Evolutionary conservation across 176 grass and related monocot genomes (phyloP).

Genomic region (Ananas comosus): DNA sequence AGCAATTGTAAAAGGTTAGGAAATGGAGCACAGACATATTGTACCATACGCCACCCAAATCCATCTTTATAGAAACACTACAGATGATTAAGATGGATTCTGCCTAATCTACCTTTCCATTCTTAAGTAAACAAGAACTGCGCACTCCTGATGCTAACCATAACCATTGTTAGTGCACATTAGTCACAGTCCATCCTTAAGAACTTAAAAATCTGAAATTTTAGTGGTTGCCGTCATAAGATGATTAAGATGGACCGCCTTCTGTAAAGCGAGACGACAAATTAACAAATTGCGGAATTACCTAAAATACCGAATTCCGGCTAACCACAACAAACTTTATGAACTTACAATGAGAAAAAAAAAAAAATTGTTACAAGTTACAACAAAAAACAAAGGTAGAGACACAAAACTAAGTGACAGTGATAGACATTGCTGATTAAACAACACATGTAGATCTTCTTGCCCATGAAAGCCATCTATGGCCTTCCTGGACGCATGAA

Average conservation of each 20-base stretch:
- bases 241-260: background rate
- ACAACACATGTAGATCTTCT: too few species aligned
- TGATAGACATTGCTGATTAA: too few species aligned
- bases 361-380: background rate
- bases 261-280: background rate
- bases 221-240: background rate
- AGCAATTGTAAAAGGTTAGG: too few species aligned
- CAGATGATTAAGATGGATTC: too few species aligned
- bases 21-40: too few species aligned
- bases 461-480: too few species aligned
- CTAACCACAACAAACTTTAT: background rate
- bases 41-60: too few species aligned
- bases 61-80: too few species aligned
- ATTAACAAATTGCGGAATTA: background rate
- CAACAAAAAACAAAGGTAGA: background rate
- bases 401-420: too few species aligned
- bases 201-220: background rate
- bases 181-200: background rate
- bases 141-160: background rate
- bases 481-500: too few species aligned
- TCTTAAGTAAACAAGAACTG: too few species aligned
- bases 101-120: too few species aligned
- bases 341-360: background rate
- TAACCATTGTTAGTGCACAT: background rate
- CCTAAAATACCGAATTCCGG: background rate